A percentile compares a stretch with the other conserved stretches of the same genome.
Conservation (phyloP, 345 rosid genomes). For the Isatis tinctoria region DNA sequence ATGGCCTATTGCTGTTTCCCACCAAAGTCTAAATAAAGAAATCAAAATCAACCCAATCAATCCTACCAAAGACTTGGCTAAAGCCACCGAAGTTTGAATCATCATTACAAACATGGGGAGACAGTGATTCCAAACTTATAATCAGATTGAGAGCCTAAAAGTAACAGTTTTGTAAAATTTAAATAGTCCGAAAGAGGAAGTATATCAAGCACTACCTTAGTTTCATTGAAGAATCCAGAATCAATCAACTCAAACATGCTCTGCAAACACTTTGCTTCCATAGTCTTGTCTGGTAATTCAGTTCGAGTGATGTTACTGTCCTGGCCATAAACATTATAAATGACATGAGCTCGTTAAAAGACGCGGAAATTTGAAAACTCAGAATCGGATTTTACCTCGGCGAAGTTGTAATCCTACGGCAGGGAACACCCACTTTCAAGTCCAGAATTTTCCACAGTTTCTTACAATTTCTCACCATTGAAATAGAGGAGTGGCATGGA, state of each 20-base stretch:
- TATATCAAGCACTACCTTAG: conserved; percentile 42
- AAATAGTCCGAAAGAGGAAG: neutral
- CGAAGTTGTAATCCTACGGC: conserved; percentile 22
- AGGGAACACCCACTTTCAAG: neutral
- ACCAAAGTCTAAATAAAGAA: neutral
- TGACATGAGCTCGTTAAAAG: neutral
- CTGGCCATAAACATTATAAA: conserved; percentile 39
- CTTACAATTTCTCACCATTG: conserved; percentile 23
- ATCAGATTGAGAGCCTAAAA: neutral
- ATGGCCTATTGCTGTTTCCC: neutral
- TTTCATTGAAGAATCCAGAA: conserved; percentile 60
- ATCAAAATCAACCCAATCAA: neutral
- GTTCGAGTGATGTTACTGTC: conserved; percentile 34
- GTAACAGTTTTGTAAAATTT: neutral
- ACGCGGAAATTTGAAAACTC: neutral
- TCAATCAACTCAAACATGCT: conserved; percentile 48
- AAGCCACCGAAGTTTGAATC: neutral
- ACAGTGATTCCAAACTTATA: neutral
- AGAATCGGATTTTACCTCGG: neutral
- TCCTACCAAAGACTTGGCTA: neutral
- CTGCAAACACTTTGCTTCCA: conserved; percentile 39
- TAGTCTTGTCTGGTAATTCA: conserved; percentile 28
- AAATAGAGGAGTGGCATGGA: neutral
- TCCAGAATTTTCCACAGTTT: conserved; percentile 9
- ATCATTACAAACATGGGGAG: neutral